Evolutionary conservation across 176 grass and related monocot genomes (phyloP), one percentile per base, ranked within the genome.

Genomic region (Phoenix roebelenii): DNA sequence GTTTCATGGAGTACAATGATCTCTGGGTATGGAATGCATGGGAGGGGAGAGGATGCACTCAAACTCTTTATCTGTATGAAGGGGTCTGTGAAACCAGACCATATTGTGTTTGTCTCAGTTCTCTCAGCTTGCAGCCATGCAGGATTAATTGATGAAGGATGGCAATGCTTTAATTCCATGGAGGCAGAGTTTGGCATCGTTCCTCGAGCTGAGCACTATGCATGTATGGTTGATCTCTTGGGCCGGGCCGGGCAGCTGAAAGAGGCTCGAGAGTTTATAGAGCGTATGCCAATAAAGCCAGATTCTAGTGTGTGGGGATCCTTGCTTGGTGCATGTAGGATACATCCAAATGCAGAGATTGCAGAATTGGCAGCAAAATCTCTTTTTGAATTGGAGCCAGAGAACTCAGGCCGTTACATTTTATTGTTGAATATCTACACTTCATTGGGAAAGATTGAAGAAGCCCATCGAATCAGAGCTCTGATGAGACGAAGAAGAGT

Each of bases 11-110:
- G 70, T 22, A 73, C 59, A 18, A 55, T 73, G 70, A 63, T 73
- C 26, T 73, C 59, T 63, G 70, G 70, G 25, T 73, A 73, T 73
- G 70, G 70, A 55, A 73, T 73, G 28, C 70, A 73, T 55, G 70
- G 70, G 25, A 62, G 18, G 28, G 70, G 70, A 22, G 7, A 49
- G 18, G 70, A 73, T 15, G 70, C 51, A 14, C 50, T 73, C 3
- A 18, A 49, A 18, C 70, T 73, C 51, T 73, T 73, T 63, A 22
- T 55, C 16, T 51, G 15, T 12, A 73, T 73, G 70, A 73, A 73
- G 48, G 12, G 19, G 16, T 55, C 15, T 18, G 26, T 73, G 59
- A 24, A 18, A 54, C 70, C 59, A 24, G 70, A 73, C 48, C 59
- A 73, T 30, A 49, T 73, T 35, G 29, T 20, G 18, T 63, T 73